These are phyloP conservation scores for Blastocystis sp. DNA, from an alignment of 352 stramenopile species.

Conservation along the genomic window DNA sequence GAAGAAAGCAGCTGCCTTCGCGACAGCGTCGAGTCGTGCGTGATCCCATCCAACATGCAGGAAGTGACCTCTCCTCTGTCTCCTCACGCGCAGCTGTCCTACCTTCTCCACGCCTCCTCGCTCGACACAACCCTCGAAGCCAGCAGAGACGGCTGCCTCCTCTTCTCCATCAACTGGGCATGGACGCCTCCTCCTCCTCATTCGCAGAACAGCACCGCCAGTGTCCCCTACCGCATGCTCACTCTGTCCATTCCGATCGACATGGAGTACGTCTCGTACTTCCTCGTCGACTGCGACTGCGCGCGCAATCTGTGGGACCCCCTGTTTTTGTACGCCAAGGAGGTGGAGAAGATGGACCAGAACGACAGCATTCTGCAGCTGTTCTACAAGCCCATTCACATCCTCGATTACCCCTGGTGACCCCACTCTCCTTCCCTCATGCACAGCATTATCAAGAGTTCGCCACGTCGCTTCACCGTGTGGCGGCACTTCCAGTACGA, in stretches of 20 bases:
- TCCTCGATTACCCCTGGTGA: conserved; percentile 29
- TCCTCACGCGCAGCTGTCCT: conserved; percentile 9
- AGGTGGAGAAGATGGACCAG: conserved; percentile 24
- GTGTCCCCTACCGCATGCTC: conserved; percentile 21
- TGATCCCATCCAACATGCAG: conserved; percentile 41
- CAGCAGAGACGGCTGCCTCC: conserved; percentile 26
- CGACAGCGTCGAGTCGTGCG: conserved; percentile 18
- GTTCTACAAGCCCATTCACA: conserved; percentile 39
- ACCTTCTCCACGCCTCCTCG: background rate
- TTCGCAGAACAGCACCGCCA: background rate
- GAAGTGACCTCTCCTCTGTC: background rate
- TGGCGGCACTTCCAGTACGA: conserved; percentile 41
- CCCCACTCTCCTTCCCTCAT: background rate
- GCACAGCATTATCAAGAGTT: background rate
- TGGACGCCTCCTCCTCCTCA: background rate
- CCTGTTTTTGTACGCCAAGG: conserved; percentile 19
- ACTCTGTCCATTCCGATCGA: conserved; percentile 6
- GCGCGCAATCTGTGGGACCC: conserved; percentile 45
- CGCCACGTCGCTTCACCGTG: conserved; percentile 17
- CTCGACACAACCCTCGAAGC: conserved; percentile 13
- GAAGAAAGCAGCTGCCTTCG: conserved; percentile 3
- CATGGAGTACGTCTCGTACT: conserved; percentile 49
- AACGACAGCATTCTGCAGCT: conserved; percentile 65
- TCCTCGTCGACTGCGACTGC: conserved; percentile 30
- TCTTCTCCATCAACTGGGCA: conserved; percentile 13